Percentiles rank a stretch among this genome's conserved stretches.
phyloP scores from a whole-genome alignment of 352 stramenopile genomes.

The Phytophthora tentaculata region DNA sequence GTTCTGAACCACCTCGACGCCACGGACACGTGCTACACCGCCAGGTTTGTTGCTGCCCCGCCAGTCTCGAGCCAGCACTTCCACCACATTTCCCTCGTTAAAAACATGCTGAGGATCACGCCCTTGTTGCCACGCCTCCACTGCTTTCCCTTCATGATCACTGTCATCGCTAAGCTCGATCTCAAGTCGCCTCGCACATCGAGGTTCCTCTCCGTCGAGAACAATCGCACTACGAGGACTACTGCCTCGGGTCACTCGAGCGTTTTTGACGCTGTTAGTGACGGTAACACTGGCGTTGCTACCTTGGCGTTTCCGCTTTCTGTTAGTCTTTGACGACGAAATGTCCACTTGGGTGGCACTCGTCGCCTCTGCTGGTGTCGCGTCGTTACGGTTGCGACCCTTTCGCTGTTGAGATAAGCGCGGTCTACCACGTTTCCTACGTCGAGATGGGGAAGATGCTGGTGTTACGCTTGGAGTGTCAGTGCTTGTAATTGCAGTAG shows the following conservation, averaged over 20 bases:
- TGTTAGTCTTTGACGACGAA: slow-evolving; percentile 50
- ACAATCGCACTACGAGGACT: slow-evolving; percentile 17
- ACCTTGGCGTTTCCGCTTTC: slow-evolving; percentile 58
- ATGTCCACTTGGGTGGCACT: slow-evolving; percentile 26
- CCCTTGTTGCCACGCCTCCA: slow-evolving; percentile 26
- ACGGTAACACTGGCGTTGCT: slow-evolving; percentile 11
- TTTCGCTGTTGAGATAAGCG: slow-evolving; percentile 30
- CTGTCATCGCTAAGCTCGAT: slow-evolving; percentile 56
- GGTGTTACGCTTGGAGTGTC: slow-evolving; percentile 16
- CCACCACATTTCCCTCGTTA: slow-evolving; percentile 57
- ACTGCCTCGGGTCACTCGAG: slow-evolving; percentile 15
- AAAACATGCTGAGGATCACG: slow-evolving; percentile 41
- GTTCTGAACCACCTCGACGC: slow-evolving; percentile 41
- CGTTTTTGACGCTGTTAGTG: slow-evolving; percentile 18
- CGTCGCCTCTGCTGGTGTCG: slow-evolving; percentile 31
- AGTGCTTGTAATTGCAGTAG: not conserved
- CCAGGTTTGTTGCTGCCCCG: slow-evolving; percentile 74
- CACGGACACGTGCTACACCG: slow-evolving; percentile 64
- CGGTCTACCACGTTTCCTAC: slow-evolving; percentile 23
- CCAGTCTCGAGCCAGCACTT: slow-evolving; percentile 62
- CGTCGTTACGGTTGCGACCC: slow-evolving; percentile 29
- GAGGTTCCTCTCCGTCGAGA: slow-evolving; percentile 28
- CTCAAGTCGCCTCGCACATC: slow-evolving; percentile 49
- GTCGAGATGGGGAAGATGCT: slow-evolving; percentile 13
- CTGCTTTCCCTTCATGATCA: slow-evolving; percentile 24